These are phyloP conservation scores for Suillus paluster DNA, from an alignment of 768 basidiomycete genomes.

Conservation along the genomic window DNA sequence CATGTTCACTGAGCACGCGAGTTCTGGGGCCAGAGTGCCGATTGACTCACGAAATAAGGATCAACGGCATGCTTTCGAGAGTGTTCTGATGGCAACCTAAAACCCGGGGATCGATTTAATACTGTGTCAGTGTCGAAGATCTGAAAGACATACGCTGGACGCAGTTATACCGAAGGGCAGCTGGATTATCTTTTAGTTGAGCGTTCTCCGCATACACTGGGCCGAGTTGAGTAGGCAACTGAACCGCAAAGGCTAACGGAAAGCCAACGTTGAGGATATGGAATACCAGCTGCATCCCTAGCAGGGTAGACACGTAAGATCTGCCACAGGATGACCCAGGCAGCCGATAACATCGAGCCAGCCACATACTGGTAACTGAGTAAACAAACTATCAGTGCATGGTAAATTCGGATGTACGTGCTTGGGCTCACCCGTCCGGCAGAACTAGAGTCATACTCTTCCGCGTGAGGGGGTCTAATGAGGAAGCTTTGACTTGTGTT, in stretches of 20 bases:
- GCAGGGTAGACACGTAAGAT: not conserved
- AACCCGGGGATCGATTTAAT: not conserved
- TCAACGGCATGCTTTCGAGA: not conserved
- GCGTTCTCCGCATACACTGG: not conserved
- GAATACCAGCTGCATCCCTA: not conserved
- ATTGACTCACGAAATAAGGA: not conserved
- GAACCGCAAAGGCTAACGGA: not conserved
- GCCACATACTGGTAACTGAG: not conserved
- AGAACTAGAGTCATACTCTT: not conserved
- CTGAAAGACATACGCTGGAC: not conserved
- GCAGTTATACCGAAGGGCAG: not conserved
- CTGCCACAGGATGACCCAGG: not conserved
- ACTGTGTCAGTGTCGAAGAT: not conserved
- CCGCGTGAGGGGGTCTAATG: not conserved
- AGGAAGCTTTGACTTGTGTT: not conserved
- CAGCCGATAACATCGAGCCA: not conserved
- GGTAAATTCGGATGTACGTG: not conserved
- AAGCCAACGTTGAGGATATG: not conserved
- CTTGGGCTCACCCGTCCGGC: not conserved
- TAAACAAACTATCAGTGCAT: not conserved
- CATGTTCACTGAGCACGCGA: not conserved
- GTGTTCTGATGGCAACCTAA: conserved; percentile 2
- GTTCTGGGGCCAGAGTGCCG: not conserved
- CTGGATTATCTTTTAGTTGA: conserved; percentile 1
- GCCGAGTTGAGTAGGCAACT: not conserved